Evolutionary conservation across 129 eudicot species (phyloP).

Genomic region (Heracleum sosnowskyi): DNA sequence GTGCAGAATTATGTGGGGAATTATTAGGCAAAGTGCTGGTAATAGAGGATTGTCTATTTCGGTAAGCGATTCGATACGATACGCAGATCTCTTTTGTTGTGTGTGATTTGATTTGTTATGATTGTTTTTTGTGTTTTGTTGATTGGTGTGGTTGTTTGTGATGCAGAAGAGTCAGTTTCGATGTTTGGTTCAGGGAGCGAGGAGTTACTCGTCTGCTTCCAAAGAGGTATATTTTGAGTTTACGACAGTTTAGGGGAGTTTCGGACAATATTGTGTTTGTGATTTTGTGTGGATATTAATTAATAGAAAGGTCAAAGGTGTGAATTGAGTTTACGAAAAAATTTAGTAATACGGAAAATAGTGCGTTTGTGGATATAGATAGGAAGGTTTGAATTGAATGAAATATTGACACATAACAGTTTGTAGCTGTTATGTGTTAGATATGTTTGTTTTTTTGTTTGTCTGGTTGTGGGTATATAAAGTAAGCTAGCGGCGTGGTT

Average conservation of each 20-base stretch:
- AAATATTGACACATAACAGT: background rate
- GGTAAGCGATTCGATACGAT: slow-evolving; percentile 10
- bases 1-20: slow-evolving; percentile 24
- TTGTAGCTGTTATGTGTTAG: background rate
- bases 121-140: background rate
- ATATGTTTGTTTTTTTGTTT: background rate
- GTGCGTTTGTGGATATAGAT: background rate
- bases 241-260: background rate
- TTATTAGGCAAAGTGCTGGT: slow-evolving; percentile 13
- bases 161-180: slow-evolving; percentile 17
- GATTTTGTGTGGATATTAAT: background rate
- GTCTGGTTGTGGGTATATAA: background rate
- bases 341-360: background rate
- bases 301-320: background rate
- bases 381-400: background rate
- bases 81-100: background rate
- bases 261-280: background rate
- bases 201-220: slow-evolving; percentile 15
- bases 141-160: background rate
- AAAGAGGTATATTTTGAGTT: slow-evolving; percentile 22
- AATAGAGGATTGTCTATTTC: slow-evolving; percentile 17
- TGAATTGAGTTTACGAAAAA: background rate
- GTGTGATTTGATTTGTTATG: background rate
- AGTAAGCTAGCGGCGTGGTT: background rate
- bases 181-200: slow-evolving; percentile 13